phyloP scores from a whole-genome alignment of 192 early-diverging fungal genomes.

The Gryganskiella cystojenkinii region DNA sequence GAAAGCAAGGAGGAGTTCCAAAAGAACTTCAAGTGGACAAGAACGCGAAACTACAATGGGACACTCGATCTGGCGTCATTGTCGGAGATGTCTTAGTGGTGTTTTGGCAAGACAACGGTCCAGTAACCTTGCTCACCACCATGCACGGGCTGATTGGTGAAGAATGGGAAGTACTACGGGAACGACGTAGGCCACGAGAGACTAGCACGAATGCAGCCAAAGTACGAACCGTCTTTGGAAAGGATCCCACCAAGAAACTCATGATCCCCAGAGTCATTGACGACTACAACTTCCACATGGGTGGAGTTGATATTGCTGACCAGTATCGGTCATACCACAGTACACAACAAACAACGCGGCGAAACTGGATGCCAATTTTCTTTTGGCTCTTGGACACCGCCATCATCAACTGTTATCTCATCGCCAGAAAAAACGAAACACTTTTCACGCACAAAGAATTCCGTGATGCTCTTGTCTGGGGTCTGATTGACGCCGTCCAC shows the following conservation, averaged over 20 bases:
- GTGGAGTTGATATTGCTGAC: constrained; percentile 40
- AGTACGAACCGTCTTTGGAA: constrained; percentile 24
- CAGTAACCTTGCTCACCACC: constrained; percentile 23
- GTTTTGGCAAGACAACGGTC: constrained; percentile 22
- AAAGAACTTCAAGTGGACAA: constrained; percentile 32
- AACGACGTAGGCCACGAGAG: constrained; percentile 8
- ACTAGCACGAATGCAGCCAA: constrained; percentile 28
- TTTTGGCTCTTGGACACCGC: constrained; percentile 31
- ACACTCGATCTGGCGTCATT: constrained; percentile 20
- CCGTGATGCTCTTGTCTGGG: constrained; percentile 6
- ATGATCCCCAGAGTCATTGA: constrained; percentile 25
- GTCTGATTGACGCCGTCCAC: constrained; percentile 9
- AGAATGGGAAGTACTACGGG: constrained; percentile 14
- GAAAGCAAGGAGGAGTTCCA: constrained; percentile 15
- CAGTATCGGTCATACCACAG: constrained; percentile 25
- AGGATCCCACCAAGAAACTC: constrained; percentile 7
- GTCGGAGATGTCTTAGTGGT: background rate
- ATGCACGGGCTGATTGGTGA: constrained; percentile 26
- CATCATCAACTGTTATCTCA: constrained; percentile 20
- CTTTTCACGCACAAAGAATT: constrained; percentile 14
- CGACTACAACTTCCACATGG: constrained; percentile 38
- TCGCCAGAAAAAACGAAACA: constrained; percentile 7
- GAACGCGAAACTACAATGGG: constrained; percentile 15
- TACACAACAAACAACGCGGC: constrained; percentile 18
- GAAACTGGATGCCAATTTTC: constrained; percentile 41